Conservation (phyloP, 352 stramenopile genomes). For the Globisporangium solare region DNA sequence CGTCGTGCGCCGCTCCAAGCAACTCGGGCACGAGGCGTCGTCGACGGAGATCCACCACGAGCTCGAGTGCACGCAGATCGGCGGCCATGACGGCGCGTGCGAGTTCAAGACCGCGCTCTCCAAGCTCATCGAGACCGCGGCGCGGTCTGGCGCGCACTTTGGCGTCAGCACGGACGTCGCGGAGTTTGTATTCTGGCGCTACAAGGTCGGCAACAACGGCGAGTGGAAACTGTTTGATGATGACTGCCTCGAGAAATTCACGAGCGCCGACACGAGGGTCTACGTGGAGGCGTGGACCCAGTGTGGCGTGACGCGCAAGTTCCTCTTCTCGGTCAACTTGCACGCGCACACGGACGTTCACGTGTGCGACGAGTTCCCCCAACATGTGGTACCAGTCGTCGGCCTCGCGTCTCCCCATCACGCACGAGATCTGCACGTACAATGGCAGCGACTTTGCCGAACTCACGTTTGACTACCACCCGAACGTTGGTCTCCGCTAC, state of each 20-base stretch:
- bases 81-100: constrained; percentile 21
- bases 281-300: constrained; percentile 54
- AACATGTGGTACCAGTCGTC: constrained; percentile 70
- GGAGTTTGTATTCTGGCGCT: constrained; percentile 63
- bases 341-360: constrained; percentile 40
- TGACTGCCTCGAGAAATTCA: constrained; percentile 30
- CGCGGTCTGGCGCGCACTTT: constrained; percentile 19
- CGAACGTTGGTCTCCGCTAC: constrained; percentile 36
- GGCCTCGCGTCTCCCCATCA: constrained; percentile 27
- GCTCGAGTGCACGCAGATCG: constrained; percentile 42
- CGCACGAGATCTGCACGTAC: constrained; percentile 40
- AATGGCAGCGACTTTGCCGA: constrained; percentile 57
- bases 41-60: constrained; percentile 53
- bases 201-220: constrained; percentile 31
- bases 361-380: constrained; percentile 47
- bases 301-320: constrained; percentile 41
- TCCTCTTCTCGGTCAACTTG: constrained; percentile 45
- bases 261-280: constrained; percentile 37
- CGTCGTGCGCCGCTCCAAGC: constrained; percentile 23
- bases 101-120: constrained; percentile 27
- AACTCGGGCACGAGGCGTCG: constrained; percentile 31
- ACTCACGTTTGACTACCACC: constrained; percentile 60
- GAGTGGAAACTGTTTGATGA: constrained; percentile 25
- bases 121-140: constrained; percentile 30
- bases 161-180: constrained; percentile 12